Evolutionary conservation across 805 yeast genomes (phyloP), one percentile per base, ranked within the genome.

Genomic region (Saccharomycopsis sp.): DNA sequence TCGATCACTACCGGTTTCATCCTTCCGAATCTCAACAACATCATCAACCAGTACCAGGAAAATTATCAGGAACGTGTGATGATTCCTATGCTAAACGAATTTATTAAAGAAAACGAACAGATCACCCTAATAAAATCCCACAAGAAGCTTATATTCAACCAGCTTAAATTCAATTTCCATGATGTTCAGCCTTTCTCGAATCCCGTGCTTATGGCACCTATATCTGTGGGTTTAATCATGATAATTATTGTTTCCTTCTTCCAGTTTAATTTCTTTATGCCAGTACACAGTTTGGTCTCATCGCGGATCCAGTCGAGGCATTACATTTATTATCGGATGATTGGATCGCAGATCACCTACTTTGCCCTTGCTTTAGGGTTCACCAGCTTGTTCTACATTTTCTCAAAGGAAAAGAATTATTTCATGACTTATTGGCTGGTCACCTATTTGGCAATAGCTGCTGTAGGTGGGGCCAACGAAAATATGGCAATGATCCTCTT

Each of bases 381-480:
- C 65, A 76, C 85, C 20, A 70, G 35, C n/a, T 44, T 60, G 22
- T 60, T 55, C 50, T 47, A 79, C 81, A 65, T 80, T 83, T 68
- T 77, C 80, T n/a, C 65, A 57, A 2, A 72, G 72, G 89, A 89
- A 1, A 75, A 70, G 35, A 81, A 82, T 8, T 94, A 93, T 0
- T 87, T 87, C 70, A 77, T 88, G 47, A 83, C 87, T 1, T 80
- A 79, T 63, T 88, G 94, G 94, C 77, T 86, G 81, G 64, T 82
- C 29, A 76, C 83, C 3, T 88, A 73, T 68, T 64, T 87, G 55
- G 79, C 89, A 3, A 84, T 88, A 89, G 72, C 83, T 61, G 88
- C 91, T 0, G 86, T 86, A 41, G 96, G 94, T 59, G 81, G 86
- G 53, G 84, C 86, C 29, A 85, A 84, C 66, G 94, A 88, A 69